A percentile compares a stretch with the other conserved stretches of the same genome.
Conservation (phyloP, 305 asterid genomes). For the Fraxinus latifolia region DNA sequence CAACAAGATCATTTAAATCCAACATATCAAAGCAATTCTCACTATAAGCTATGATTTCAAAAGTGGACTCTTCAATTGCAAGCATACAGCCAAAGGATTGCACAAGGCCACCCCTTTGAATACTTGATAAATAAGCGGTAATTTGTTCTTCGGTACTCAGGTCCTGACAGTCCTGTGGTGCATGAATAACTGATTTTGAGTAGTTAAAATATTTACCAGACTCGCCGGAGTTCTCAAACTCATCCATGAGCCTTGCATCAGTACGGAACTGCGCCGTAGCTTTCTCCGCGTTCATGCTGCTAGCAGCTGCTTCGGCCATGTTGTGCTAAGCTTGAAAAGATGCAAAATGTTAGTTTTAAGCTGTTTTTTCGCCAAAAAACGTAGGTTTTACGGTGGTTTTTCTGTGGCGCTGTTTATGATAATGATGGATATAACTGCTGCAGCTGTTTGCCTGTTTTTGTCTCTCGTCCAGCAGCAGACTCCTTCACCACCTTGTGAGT, state of each 20-base stretch:
- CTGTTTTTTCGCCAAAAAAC: not conserved
- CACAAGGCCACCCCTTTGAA: conserved; percentile 67
- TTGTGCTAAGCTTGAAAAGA: conserved; percentile 23
- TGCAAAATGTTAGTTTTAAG: conserved; percentile 15
- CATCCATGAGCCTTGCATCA: conserved; percentile 55
- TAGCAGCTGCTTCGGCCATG: conserved; percentile 11
- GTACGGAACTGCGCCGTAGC: conserved; percentile 43
- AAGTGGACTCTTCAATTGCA: conserved; percentile 42
- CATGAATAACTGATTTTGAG: conserved; percentile 34
- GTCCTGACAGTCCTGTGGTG: conserved; percentile 4
- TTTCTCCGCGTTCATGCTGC: conserved; percentile 27
- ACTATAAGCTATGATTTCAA: conserved; percentile 46
- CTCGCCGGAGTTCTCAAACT: conserved; percentile 44
- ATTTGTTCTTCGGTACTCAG: conserved; percentile 33
- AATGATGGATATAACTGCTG: not conserved
- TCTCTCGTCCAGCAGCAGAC: not conserved
- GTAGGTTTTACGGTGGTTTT: not conserved
- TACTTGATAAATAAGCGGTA: conserved; percentile 42
- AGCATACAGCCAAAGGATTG: conserved; percentile 74
- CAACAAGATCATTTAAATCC: conserved; percentile 31
- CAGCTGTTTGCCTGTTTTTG: not conserved
- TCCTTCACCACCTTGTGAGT: not conserved
- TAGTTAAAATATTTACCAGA: conserved; percentile 56
- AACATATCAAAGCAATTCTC: conserved; percentile 57
- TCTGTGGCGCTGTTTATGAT: not conserved